Conservation (phyloP, 2,329 filamentous ascomycete genomes). For the Colletotrichum sp. region DNA sequence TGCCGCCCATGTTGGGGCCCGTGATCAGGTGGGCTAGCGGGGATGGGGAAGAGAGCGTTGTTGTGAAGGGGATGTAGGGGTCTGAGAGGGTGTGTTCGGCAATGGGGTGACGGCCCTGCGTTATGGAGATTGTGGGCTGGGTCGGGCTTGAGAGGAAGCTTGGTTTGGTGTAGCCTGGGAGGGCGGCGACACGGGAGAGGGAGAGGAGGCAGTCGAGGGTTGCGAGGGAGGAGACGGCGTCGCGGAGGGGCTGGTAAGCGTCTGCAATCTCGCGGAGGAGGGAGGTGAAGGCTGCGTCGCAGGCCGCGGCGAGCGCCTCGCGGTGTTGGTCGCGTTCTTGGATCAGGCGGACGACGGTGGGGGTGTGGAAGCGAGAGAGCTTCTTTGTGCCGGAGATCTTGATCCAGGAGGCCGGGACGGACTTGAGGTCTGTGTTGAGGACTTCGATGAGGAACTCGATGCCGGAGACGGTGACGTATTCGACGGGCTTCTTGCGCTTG, state of each 20-base stretch:
- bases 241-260: conserved; percentile 83
- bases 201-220: conserved; percentile 90
- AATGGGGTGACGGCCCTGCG: conserved; percentile 88
- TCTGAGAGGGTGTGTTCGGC: conserved; percentile 88
- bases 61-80: conserved; percentile 90
- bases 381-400: conserved; percentile 97
- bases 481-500: conserved; percentile 70
- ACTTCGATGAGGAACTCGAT: conserved; percentile 97
- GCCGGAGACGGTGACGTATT: conserved; percentile 84
- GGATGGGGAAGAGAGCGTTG: conserved; percentile 69
- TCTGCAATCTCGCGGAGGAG: conserved; percentile 79
- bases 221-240: conserved; percentile 85
- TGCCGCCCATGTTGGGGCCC: conserved; percentile 98
- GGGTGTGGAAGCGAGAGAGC: conserved; percentile 90
- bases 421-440: conserved; percentile 79
- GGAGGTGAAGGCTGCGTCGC: conserved; percentile 78
- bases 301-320: conserved; percentile 89
- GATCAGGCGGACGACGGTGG: conserved; percentile 82
- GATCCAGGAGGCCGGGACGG: conserved; percentile 90
- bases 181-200: conserved; percentile 80
- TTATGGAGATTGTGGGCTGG: conserved; percentile 72
- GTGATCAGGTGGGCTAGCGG: conserved; percentile 86
- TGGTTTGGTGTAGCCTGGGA: conserved; percentile 88
- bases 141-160: conserved; percentile 65
- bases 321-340: conserved; percentile 93